Base-by-base conservation (phyloP, 306 rosid species). In the Lathyrus tuberosus region DNA sequence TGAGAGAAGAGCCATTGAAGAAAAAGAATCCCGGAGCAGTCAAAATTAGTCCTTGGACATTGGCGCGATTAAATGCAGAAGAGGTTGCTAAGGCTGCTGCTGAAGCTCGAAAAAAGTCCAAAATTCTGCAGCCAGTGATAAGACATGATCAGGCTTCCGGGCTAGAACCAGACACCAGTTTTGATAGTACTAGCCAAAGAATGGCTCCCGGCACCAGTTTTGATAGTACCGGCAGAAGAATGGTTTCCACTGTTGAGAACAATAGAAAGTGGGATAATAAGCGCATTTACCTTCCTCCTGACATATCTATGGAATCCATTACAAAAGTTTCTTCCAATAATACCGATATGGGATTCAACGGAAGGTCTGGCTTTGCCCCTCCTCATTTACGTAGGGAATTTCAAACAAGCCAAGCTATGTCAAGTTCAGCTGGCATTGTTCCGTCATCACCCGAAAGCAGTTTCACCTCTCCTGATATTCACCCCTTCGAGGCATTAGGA, bases 401-500 rank as follows among this genome's bases (percentile, higher is more conserved):
- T 79, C 90, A 84, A 70, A 90, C 91, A 40, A 85, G 88, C 78
- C 80, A 62, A 42, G 84, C 80, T 24, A 78, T 86, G 90, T 74
- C 96, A 65, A 84, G 78, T 70, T 84, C 90, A 9, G 85, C 83
- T 0, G 85, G 80, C 53, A 76, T 86, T 66, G 87, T 83, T 31
- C 86, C 84, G 40, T 88, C 97, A 16, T 93, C 98, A 52, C 93
- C 98, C 0, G 98, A 90, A 71, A 93, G 97, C 85, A 90, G 98
- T 79, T 66, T 93, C 20, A 96, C 84, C 69, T 93, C 98, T 0
- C 96, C 98, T 0, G 98, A 90, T 62, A 93, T 93, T 67, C 97
- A 85, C 75, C 96, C 97, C 1, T 88, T 90, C 44, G 79, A 82
- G 70, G 82, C 91, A 4, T 86, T 87, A 0, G 88, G 86, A 57